Percentiles rank a stretch among this genome's conserved stretches.
phyloP scores from a whole-genome alignment of 164 flowering plant species.

The Nelumbo lutea region DNA sequence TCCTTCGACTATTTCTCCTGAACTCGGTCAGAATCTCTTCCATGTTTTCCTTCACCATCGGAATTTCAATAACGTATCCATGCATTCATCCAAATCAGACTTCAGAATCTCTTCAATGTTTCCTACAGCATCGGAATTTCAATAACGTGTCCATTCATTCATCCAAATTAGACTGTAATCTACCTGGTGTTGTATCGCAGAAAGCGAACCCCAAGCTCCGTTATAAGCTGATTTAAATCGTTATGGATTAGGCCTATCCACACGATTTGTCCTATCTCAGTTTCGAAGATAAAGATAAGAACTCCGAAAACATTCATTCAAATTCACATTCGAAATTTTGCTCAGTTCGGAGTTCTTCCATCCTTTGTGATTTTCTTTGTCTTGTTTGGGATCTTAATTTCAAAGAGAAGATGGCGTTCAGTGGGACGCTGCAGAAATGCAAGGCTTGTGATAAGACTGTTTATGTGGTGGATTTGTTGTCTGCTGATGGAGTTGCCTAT shows the following conservation, averaged over 20 bases:
- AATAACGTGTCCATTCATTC: constrained; percentile 1
- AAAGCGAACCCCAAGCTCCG: background rate
- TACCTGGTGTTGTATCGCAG: background rate
- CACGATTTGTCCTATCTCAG: constrained; percentile 8
- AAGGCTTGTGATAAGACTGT: constrained; percentile 60
- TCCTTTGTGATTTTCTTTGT: background rate
- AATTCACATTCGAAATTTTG: background rate
- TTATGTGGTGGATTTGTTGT: constrained; percentile 45
- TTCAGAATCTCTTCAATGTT: constrained; percentile 4
- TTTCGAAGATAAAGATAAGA: constrained; percentile 8
- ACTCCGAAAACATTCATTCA: background rate
- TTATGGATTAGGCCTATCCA: background rate
- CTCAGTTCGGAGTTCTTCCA: constrained; percentile 4
- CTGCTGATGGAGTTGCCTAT: constrained; percentile 50
- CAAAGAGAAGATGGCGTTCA: constrained; percentile 36
- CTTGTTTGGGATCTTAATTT: background rate
- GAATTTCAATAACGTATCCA: constrained; percentile 10
- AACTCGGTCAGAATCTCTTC: constrained; percentile 11
- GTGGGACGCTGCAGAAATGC: constrained; percentile 57
- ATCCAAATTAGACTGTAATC: constrained; percentile 1
- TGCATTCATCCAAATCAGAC: constrained; percentile 1
- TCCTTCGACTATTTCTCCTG: constrained; percentile 2
- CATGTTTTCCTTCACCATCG: background rate
- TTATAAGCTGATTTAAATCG: constrained; percentile 10
- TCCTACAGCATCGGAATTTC: constrained; percentile 6